phyloP scores from a whole-genome alignment of 345 rosid species.

The Citrus cavaleriei region DNA sequence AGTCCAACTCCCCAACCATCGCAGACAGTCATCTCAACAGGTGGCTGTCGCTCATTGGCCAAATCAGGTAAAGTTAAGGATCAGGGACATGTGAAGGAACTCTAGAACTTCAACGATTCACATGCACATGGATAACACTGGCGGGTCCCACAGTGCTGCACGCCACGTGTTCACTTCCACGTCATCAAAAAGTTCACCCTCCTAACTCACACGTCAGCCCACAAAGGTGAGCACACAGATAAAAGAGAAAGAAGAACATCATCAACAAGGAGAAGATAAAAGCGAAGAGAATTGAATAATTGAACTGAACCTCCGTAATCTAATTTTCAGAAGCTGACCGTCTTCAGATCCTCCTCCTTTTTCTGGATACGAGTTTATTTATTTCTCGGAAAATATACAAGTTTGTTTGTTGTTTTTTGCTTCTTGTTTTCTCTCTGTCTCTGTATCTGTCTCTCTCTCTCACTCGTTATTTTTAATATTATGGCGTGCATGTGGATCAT shows the following conservation, averaged over 20 bases:
- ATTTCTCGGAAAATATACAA: slow-evolving; percentile 17
- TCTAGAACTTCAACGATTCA: slow-evolving; percentile 17
- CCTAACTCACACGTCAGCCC: slow-evolving; percentile 30
- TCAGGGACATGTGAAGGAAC: not conserved
- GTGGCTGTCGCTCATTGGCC: slow-evolving; percentile 8
- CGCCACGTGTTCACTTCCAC: slow-evolving; percentile 30
- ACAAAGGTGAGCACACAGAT: slow-evolving; percentile 5
- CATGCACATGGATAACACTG: slow-evolving; percentile 50
- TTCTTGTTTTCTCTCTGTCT: not conserved
- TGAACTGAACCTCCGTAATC: not conserved
- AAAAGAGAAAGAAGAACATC: not conserved
- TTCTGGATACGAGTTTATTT: not conserved
- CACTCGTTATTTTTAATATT: not conserved
- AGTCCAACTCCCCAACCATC: not conserved
- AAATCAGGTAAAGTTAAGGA: slow-evolving; percentile 10
- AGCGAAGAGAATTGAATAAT: not conserved
- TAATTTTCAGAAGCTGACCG: not conserved
- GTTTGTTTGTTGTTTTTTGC: not conserved
- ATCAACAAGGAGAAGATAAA: not conserved
- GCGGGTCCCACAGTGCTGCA: slow-evolving; percentile 21
- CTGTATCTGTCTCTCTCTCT: not conserved
- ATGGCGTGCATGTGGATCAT: not conserved
- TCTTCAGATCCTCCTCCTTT: not conserved
- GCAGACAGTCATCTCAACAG: not conserved
- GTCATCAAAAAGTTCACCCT: slow-evolving; percentile 42